These are phyloP conservation scores for Ophiostoma piceae DNA, from an alignment of 2,329 filamentous ascomycete species.

Conservation along the genomic window DNA sequence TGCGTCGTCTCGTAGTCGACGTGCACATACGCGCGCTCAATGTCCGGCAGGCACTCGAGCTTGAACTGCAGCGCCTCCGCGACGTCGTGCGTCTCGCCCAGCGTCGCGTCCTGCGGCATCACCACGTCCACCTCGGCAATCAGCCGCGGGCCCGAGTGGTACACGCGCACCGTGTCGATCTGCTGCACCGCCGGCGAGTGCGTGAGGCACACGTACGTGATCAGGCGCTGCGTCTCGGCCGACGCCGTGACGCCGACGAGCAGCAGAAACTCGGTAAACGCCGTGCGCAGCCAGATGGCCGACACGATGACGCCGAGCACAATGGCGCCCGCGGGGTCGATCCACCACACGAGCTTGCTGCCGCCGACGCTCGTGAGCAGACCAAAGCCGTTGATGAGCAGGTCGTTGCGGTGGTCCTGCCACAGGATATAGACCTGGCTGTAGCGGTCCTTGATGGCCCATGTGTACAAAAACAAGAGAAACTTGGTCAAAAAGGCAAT, in stretches of 20 bases:
- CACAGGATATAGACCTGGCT: slow-evolving; percentile 87
- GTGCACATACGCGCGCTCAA: slow-evolving; percentile 93
- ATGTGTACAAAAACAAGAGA: slow-evolving; percentile 82
- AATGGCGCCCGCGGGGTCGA: slow-evolving; percentile 89
- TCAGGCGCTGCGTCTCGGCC: slow-evolving; percentile 81
- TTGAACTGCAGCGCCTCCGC: slow-evolving; percentile 93
- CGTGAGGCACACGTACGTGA: slow-evolving; percentile 94
- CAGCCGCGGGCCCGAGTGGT: slow-evolving; percentile 80
- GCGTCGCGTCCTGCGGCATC: slow-evolving; percentile 69
- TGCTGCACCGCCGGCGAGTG: slow-evolving; percentile 75
- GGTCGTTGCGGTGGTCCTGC: slow-evolving; percentile 95
- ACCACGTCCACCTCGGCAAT: slow-evolving; percentile 96
- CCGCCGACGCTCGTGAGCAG: slow-evolving; percentile 88
- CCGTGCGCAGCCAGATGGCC: slow-evolving; percentile 75
- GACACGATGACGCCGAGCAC: slow-evolving; percentile 74
- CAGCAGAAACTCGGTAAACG: slow-evolving; percentile 82
- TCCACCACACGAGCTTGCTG: slow-evolving; percentile 84
- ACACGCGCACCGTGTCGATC: slow-evolving; percentile 92
- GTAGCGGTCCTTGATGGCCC: slow-evolving; percentile 83
- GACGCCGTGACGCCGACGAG: slow-evolving; percentile 85
- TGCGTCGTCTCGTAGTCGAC: slow-evolving; percentile 97
- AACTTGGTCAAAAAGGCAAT: slow-evolving; percentile 85
- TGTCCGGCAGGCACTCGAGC: slow-evolving; percentile 82
- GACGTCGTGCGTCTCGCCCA: slow-evolving; percentile 81
- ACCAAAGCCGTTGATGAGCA: slow-evolving; percentile 94